A percentile compares a stretch with the other conserved stretches of the same genome.
Conservation (phyloP, 2,329 filamentous ascomycete species). For the Pyrenophora graminea region DNA sequence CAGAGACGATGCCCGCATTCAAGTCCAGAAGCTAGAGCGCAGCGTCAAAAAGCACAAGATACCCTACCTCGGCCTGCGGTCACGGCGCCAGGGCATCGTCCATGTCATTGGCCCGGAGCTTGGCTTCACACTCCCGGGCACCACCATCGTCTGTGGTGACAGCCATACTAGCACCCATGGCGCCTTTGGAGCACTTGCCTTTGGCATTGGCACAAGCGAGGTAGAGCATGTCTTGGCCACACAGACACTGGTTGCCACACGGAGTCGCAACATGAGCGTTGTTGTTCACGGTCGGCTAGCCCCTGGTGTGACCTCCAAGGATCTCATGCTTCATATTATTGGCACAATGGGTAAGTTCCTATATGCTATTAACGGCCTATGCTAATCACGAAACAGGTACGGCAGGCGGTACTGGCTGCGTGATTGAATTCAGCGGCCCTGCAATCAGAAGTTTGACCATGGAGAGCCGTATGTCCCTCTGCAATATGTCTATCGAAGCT, state of each 20-base stretch:
- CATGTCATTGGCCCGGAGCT: conserved; percentile 98
- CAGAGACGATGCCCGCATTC: conserved; percentile 15
- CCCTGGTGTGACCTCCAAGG: conserved; percentile 93
- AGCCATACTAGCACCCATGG: conserved; percentile 98
- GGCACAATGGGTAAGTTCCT: conserved; percentile 52
- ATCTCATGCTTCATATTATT: conserved; percentile 90
- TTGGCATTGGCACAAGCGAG: conserved; percentile 97
- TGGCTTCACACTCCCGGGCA: conserved; percentile 95
- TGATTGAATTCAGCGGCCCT: conserved; percentile 97
- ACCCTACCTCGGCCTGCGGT: conserved; percentile 94
- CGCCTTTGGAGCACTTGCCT: conserved; percentile 91
- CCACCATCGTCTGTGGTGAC: conserved; percentile 96
- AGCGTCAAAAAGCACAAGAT: conserved; percentile 96
- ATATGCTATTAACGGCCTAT: too few species aligned
- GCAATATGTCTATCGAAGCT: conserved; percentile 98
- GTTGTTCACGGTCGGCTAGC: conserved; percentile 90
- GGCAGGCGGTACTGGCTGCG: conserved; percentile 88
- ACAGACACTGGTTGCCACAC: conserved; percentile 89
- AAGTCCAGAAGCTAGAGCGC: conserved; percentile 82
- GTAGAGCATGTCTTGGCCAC: conserved; percentile 98
- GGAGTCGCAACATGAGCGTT: conserved; percentile 98
- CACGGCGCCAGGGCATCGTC: conserved; percentile 97
- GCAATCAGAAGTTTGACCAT: conserved; percentile 89
- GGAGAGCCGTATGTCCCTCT: conserved; percentile 98
- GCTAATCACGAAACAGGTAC: conserved; percentile 71